phyloP scores from a whole-genome alignment of 192 early-diverging fungal species.

The Coemansia furcata region DNA sequence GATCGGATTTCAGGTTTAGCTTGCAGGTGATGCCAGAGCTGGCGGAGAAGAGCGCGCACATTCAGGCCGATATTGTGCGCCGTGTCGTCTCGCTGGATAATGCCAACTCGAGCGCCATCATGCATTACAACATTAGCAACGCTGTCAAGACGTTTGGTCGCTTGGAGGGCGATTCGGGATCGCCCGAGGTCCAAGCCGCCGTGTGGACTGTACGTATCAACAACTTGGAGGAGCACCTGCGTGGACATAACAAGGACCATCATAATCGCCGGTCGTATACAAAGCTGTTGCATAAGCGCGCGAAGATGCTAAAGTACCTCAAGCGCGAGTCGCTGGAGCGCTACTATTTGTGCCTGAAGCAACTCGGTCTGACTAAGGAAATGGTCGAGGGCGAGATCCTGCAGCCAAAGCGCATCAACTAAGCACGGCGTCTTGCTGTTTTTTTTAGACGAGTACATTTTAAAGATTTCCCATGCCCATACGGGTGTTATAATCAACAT shows the following conservation, averaged over 20 bases:
- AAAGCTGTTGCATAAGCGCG: conserved; percentile 75
- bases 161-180: conserved; percentile 81
- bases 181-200: conserved; percentile 92
- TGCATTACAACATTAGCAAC: conserved; percentile 70
- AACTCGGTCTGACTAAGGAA: conserved; percentile 66
- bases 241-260: conserved; percentile 81
- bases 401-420: conserved; percentile 49
- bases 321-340: conserved; percentile 65
- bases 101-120: conserved; percentile 70
- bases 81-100: conserved; percentile 82
- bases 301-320: conserved; percentile 85
- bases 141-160: conserved; percentile 78
- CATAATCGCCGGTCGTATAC: conserved; percentile 84
- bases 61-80: conserved; percentile 62
- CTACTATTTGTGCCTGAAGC: conserved; percentile 68
- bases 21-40: conserved; percentile 10
- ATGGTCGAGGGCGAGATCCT: conserved; percentile 58
- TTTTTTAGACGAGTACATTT: not conserved
- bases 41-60: conserved; percentile 8
- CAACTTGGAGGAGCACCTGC: conserved; percentile 78
- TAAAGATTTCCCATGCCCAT: not conserved
- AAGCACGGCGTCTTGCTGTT: not conserved
- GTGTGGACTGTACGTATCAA: conserved; percentile 87
- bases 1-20: conserved; percentile 8
- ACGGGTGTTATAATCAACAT: not conserved